These are phyloP conservation scores for Bipolaris oryzae DNA, from an alignment of 2,329 filamentous ascomycete genomes.

Conservation along the genomic window DNA sequence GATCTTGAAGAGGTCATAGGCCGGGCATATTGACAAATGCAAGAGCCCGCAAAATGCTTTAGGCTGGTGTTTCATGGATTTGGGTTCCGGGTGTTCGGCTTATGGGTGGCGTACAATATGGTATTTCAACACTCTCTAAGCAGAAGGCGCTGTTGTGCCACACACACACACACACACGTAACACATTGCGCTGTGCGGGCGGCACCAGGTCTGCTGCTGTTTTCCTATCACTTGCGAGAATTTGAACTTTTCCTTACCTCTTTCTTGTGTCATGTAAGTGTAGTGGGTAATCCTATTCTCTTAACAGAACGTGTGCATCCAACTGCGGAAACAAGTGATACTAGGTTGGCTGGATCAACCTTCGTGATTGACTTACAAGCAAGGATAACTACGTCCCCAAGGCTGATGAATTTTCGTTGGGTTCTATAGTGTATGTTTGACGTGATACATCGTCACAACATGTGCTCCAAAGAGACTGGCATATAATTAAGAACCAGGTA, in stretches of 20 bases:
- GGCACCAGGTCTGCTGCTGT: constrained; percentile 1
- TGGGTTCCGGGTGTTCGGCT: constrained; percentile 5
- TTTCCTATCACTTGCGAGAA: constrained; percentile 11
- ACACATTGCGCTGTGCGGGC: constrained; percentile 3
- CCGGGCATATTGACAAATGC: neutral
- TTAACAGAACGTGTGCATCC: neutral
- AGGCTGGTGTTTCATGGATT: constrained; percentile 9
- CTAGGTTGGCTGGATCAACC: too few species aligned
- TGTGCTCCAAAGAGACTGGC: too few species aligned
- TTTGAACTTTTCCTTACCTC: constrained; percentile 10
- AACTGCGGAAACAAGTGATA: neutral
- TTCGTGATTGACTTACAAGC: neutral
- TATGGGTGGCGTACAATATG: constrained; percentile 5
- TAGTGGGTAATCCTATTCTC: constrained; percentile 10
- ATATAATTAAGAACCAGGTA: too few species aligned
- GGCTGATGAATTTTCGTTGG: neutral
- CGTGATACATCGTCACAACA: too few species aligned
- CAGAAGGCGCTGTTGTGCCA: constrained; percentile 11
- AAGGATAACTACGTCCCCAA: neutral
- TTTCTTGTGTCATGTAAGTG: constrained; percentile 8
- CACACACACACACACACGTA: neutral
- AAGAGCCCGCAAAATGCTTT: constrained; percentile 3
- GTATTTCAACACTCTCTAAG: constrained; percentile 5
- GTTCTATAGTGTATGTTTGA: too few species aligned
- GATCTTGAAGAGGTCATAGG: neutral